These are phyloP conservation scores for Nicotiana rustica DNA, from an alignment of 305 asterid genomes.

Conservation along the genomic window DNA sequence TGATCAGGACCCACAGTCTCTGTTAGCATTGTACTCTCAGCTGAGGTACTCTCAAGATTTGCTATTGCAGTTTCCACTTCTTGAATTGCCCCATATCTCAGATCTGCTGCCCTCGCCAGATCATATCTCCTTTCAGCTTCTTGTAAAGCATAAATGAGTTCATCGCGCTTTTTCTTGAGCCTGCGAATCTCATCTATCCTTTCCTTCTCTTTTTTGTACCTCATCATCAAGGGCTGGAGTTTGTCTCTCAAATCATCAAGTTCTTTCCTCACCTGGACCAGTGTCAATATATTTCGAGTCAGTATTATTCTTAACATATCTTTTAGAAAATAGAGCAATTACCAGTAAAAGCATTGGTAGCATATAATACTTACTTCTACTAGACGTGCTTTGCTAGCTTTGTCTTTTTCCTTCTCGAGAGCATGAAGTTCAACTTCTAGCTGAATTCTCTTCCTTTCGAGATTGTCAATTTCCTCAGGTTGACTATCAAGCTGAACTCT, in stretches of 20 bases:
- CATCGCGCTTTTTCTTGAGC: slow-evolving; percentile 73
- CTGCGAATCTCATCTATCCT: slow-evolving; percentile 80
- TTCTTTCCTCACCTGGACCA: slow-evolving; percentile 67
- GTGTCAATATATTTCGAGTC: background rate
- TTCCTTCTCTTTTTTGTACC: slow-evolving; percentile 78
- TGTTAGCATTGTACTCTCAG: slow-evolving; percentile 63
- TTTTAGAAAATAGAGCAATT: no score
- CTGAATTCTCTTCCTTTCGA: slow-evolving; percentile 85
- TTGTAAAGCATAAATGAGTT: slow-evolving; percentile 65
- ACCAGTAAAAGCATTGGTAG: background rate
- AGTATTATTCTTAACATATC: no score
- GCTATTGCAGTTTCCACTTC: slow-evolving; percentile 81
- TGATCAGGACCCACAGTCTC: slow-evolving; percentile 94
- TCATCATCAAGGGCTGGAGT: slow-evolving; percentile 89
- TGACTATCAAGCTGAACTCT: slow-evolving; percentile 94
- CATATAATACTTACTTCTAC: slow-evolving; percentile 62
- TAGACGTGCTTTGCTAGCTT: slow-evolving; percentile 92
- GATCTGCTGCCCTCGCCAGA: slow-evolving; percentile 88
- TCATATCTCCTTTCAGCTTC: slow-evolving; percentile 94
- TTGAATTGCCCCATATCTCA: slow-evolving; percentile 83
- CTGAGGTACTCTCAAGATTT: slow-evolving; percentile 58
- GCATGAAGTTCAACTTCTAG: slow-evolving; percentile 91
- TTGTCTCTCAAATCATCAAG: slow-evolving; percentile 90
- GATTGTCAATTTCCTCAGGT: slow-evolving; percentile 90
- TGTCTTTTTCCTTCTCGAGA: slow-evolving; percentile 92